phyloP scores from a whole-genome alignment of 306 rosid species.

The Oxytropis ochrocephala region DNA sequence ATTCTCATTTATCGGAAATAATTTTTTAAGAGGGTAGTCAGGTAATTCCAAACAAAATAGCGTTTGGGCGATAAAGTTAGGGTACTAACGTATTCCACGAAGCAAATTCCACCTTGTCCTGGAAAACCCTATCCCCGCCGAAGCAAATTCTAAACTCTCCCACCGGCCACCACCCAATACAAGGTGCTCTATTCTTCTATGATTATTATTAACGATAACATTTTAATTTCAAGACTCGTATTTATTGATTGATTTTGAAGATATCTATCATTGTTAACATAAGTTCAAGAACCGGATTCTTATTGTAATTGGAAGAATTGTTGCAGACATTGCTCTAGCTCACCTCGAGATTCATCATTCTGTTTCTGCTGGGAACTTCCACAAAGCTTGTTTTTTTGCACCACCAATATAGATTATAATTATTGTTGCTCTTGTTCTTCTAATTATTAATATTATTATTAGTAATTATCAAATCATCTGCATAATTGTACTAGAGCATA shows the following conservation, averaged over 20 bases:
- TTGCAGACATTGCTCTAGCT: neutral
- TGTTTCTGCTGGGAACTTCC: neutral
- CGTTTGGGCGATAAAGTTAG: neutral
- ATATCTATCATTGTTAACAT: neutral
- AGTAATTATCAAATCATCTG: neutral
- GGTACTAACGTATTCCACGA: conserved; percentile 11
- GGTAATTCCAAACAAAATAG: neutral
- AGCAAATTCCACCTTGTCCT: conserved; percentile 34
- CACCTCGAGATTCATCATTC: neutral
- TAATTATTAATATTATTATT: neutral
- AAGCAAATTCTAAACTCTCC: conserved; percentile 9
- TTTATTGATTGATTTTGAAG: neutral
- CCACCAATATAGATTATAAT: neutral
- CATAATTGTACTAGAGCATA: neutral
- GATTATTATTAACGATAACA: neutral
- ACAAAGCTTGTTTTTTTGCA: neutral
- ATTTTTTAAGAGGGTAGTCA: too few species aligned
- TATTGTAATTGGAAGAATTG: neutral
- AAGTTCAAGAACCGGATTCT: neutral
- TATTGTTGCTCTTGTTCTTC: neutral
- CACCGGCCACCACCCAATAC: neutral
- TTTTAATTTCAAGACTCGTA: neutral
- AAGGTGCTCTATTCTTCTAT: conserved; percentile 30
- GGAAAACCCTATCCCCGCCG: conserved; percentile 48
- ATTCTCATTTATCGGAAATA: too few species aligned